Base-by-base conservation (phyloP, 352 stramenopile genomes). In the Globisporangium iwayamae region DNA sequence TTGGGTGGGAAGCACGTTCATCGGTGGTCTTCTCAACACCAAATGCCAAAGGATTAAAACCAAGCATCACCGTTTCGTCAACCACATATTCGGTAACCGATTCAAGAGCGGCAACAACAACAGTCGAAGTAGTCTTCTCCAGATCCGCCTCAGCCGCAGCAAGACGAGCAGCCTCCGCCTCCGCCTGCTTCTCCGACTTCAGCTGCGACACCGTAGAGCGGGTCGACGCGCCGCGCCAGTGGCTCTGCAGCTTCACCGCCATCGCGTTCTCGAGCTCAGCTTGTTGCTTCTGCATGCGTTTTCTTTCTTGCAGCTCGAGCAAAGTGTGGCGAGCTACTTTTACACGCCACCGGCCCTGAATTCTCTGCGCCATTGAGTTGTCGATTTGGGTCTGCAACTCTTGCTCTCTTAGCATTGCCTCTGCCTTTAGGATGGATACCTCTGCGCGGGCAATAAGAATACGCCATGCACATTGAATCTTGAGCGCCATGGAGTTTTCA, bases 311-410 rank as follows among this genome's bases (percentile, higher is more conserved):
- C 22, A 34, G 30, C n/a, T 22, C 5, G 18, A 18, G 25, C 25
- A 54, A 16, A 9, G 18, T 48, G 20, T 48, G 16, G 5, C 14
- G 51, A 32, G 30, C 71, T 52, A 28, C 45, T 4, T 43, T 36
- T 3, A 55, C 36, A 16, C 76, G 73, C 76, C 76, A 84, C 18
- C n/a, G 43, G 11, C 66, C 59, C 51, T 84, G 76, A 46, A 84
- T 74, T 20, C 25, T 41, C 1, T 58, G 18, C 0, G 73, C 76
- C 48, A 75, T 82, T 10, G 63, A 14, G 43, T 52, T 60, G 8
- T 65, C 47, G 18, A 70, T 18, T 13, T 41, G 20, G 25, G 39
- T 13, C 16, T 63, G 56, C 16, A 50, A 60, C 32, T 79, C 60
- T 0, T 68, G 53, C 30, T 69, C 56, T 10, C 32, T 47, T 4